phyloP scores from a whole-genome alignment of 768 basidiomycete species.

The Steccherinum ochraceum region DNA sequence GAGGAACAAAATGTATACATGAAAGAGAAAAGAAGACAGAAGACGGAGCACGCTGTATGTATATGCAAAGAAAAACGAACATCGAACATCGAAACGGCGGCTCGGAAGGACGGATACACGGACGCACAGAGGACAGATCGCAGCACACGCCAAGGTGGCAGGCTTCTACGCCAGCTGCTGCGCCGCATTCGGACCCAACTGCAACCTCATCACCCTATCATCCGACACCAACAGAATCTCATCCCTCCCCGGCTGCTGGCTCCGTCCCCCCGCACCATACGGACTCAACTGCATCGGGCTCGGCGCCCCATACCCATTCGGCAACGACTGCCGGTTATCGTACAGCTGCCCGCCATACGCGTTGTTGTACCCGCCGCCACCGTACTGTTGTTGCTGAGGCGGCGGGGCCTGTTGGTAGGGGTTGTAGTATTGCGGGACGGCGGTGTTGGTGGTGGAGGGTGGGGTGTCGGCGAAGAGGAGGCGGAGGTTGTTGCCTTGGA shows the following conservation, averaged over 20 bases:
- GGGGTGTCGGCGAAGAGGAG: slow-evolving; percentile 93
- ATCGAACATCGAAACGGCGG: neutral
- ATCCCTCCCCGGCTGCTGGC: slow-evolving; percentile 53
- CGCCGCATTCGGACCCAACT: slow-evolving; percentile 31
- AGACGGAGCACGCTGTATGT: neutral
- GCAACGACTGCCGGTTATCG: slow-evolving; percentile 21
- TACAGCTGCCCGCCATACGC: slow-evolving; percentile 23
- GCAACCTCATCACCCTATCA: slow-evolving; percentile 72
- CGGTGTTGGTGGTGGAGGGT: slow-evolving; percentile 68
- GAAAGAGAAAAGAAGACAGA: neutral
- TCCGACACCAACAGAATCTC: slow-evolving; percentile 91
- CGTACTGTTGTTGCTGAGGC: slow-evolving; percentile 11
- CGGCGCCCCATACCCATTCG: slow-evolving; percentile 28
- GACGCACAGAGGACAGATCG: neutral
- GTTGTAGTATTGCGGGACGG: slow-evolving; percentile 29
- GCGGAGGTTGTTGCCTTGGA: slow-evolving; percentile 86
- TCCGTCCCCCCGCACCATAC: slow-evolving; percentile 32
- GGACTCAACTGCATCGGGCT: slow-evolving; percentile 31
- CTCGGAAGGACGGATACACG: no score
- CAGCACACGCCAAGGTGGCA: neutral
- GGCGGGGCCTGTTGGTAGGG: slow-evolving; percentile 23
- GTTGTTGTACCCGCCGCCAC: slow-evolving; percentile 22
- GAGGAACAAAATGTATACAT: neutral
- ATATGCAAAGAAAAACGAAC: slow-evolving; percentile 8
- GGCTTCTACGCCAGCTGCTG: slow-evolving; percentile 11